phyloP scores from a whole-genome alignment of 73 alveolate genomes.

The Paramecium bursaria region DNA sequence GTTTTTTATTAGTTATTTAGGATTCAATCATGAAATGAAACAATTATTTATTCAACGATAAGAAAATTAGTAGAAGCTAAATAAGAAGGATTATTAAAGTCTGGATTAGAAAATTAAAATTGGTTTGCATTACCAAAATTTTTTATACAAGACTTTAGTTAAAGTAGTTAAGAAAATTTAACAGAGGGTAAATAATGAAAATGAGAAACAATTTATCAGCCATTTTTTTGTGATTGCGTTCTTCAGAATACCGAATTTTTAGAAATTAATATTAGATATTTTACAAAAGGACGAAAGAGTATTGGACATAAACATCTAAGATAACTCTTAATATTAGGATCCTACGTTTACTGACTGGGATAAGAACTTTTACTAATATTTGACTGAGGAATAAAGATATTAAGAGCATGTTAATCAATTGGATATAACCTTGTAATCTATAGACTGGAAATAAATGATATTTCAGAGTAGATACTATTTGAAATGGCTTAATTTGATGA shows the following conservation, averaged over 20 bases:
- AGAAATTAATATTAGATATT: background rate
- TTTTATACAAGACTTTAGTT: conserved; percentile 25
- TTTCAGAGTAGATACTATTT: conserved; percentile 9
- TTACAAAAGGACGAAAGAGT: background rate
- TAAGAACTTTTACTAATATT: conserved; percentile 38
- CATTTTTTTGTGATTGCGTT: conserved; percentile 44
- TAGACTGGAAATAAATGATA: conserved; percentile 43
- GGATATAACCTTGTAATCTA: background rate
- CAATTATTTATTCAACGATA: background rate
- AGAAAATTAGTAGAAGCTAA: conserved; percentile 1
- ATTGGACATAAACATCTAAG: background rate
- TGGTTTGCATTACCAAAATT: conserved; percentile 50
- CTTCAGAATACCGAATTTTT: conserved; percentile 39
- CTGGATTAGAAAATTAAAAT: conserved; percentile 27
- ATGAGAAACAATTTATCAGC: conserved; percentile 26
- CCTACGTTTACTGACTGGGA: conserved; percentile 48
- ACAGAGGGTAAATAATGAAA: conserved; percentile 3
- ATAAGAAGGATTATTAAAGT: background rate
- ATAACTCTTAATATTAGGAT: background rate
- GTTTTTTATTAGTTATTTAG: conserved; percentile 28
- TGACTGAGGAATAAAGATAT: conserved; percentile 16
- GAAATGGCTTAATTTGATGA: conserved; percentile 37
- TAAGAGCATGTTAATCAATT: conserved; percentile 30
- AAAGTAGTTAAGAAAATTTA: background rate
- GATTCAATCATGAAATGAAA: background rate